A percentile compares a stretch with the other conserved stretches of the same genome.
Conservation (phyloP, 2,329 filamentous ascomycete genomes). For the Colletotrichum acutatum region DNA sequence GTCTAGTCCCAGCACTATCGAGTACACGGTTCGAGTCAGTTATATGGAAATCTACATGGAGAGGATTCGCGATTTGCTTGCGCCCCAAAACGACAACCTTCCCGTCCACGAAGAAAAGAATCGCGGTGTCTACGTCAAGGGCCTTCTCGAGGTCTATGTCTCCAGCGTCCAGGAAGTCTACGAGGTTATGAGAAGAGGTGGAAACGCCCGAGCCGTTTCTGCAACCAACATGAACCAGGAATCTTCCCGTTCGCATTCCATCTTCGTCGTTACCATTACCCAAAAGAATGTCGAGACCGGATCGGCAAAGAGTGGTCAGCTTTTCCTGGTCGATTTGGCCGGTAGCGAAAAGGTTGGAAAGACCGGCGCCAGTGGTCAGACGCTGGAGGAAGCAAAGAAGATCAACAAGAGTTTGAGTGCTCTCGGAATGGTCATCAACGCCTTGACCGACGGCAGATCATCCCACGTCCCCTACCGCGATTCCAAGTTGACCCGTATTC, state of each 20-base stretch:
- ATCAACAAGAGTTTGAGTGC: slow-evolving; percentile 99
- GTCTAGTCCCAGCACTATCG: slow-evolving; percentile 90
- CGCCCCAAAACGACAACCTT: slow-evolving; percentile 94
- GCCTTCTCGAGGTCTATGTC: slow-evolving; percentile 92
- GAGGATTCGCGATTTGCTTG: slow-evolving; percentile 91
- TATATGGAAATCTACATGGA: slow-evolving; percentile 99
- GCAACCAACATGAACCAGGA: slow-evolving; percentile 99
- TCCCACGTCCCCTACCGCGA: slow-evolving; percentile 96
- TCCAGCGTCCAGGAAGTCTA: slow-evolving; percentile 96
- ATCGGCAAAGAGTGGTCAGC: slow-evolving; percentile 93
- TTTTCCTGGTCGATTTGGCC: slow-evolving; percentile 97
- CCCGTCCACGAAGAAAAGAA: slow-evolving; percentile 99
- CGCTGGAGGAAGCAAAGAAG: slow-evolving; percentile 98
- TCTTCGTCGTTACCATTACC: slow-evolving; percentile 95
- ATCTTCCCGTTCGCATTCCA: slow-evolving; percentile 97
- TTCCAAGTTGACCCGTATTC: slow-evolving; percentile 95
- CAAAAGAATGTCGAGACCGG: slow-evolving; percentile 98
- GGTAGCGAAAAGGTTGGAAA: slow-evolving; percentile 99
- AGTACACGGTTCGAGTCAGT: slow-evolving; percentile 98
- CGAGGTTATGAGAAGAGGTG: slow-evolving; percentile 94
- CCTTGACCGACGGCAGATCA: slow-evolving; percentile 95
- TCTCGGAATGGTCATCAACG: slow-evolving; percentile 98
- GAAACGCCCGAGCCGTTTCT: slow-evolving; percentile 88
- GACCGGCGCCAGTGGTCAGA: slow-evolving; percentile 97
- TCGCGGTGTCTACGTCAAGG: slow-evolving; percentile 95